A percentile compares a stretch with the other conserved stretches of the same genome.
Evolutionary conservation across 176 grass and related monocot genomes (phyloP).

Genomic region (Poa annua): DNA sequence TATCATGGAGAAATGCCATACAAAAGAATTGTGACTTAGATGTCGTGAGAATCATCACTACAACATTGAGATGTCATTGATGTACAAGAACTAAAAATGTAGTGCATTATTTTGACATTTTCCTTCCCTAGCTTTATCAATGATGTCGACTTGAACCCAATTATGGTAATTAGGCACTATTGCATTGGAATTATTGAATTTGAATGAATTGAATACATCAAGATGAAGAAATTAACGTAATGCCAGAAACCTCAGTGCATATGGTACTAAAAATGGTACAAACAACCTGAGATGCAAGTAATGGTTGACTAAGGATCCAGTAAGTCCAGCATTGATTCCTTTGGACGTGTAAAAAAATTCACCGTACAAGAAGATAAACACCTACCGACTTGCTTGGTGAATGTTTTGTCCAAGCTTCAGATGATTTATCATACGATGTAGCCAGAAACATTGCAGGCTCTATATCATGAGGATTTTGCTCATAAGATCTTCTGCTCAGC

Average conservation of each 20-base stretch:
- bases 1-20: constrained; percentile 10
- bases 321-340: too few relatives aligned
- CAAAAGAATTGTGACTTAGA: constrained; percentile 7
- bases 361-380: constrained; percentile 32
- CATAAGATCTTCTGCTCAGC: constrained; percentile 74
- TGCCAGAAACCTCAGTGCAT: not conserved
- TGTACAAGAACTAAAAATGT: constrained; percentile 28
- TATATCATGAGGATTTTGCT: constrained; percentile 73
- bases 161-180: not conserved
- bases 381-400: constrained; percentile 84
- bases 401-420: constrained; percentile 87
- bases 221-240: not conserved
- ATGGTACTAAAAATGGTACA: not conserved
- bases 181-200: not conserved
- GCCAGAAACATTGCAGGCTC: constrained; percentile 87
- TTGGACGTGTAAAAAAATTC: not conserved
- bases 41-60: constrained; percentile 10
- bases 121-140: constrained; percentile 13
- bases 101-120: not conserved
- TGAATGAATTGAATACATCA: not conserved
- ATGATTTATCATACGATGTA: constrained; percentile 89
- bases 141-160: constrained; percentile 7
- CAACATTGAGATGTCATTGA: not conserved
- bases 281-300: not conserved
- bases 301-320: not conserved